phyloP scores from a whole-genome alignment of 164 flowering plant species.

The Malania oleifera region DNA sequence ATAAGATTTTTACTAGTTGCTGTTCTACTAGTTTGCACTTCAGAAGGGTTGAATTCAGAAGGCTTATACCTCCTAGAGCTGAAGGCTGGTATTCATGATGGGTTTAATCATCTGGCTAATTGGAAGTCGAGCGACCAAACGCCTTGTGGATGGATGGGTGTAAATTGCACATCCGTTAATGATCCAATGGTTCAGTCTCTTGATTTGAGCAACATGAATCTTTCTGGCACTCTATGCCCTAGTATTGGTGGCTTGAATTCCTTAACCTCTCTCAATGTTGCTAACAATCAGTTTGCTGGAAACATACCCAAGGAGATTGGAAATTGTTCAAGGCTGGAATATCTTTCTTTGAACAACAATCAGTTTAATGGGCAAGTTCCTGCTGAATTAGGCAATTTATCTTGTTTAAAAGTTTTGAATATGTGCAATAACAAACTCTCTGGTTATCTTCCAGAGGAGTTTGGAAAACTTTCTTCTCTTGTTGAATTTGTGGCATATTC shows the following conservation, averaged over 20 bases:
- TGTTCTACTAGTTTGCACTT: constrained; percentile 24
- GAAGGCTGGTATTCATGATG: constrained; percentile 49
- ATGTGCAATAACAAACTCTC: constrained; percentile 65
- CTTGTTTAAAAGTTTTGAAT: constrained; percentile 32
- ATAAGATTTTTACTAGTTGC: constrained; percentile 17
- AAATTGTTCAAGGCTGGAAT: constrained; percentile 50
- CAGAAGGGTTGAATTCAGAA: constrained; percentile 54
- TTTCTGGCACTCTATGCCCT: constrained; percentile 65
- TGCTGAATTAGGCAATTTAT: constrained; percentile 19
- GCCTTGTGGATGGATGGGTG: constrained; percentile 81
- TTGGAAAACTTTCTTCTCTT: constrained; percentile 61
- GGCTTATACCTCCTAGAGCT: constrained; percentile 58
- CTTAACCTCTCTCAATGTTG: constrained; percentile 48
- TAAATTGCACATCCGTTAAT: constrained; percentile 46
- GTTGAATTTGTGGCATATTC: constrained; percentile 65
- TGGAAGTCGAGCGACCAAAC: constrained; percentile 64
- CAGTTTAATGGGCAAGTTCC: constrained; percentile 34
- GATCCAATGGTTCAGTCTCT: constrained; percentile 54
- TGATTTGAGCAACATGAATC: constrained; percentile 52
- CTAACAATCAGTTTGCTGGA: constrained; percentile 51
- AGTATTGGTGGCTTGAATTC: constrained; percentile 53
- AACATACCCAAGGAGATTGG: constrained; percentile 72
- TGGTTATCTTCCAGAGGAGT: constrained; percentile 66
- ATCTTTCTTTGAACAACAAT: constrained; percentile 51
- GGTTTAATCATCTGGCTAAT: constrained; percentile 29